phyloP scores from a whole-genome alignment of 2,329 filamentous ascomycete species.

The Onygena corvina region DNA sequence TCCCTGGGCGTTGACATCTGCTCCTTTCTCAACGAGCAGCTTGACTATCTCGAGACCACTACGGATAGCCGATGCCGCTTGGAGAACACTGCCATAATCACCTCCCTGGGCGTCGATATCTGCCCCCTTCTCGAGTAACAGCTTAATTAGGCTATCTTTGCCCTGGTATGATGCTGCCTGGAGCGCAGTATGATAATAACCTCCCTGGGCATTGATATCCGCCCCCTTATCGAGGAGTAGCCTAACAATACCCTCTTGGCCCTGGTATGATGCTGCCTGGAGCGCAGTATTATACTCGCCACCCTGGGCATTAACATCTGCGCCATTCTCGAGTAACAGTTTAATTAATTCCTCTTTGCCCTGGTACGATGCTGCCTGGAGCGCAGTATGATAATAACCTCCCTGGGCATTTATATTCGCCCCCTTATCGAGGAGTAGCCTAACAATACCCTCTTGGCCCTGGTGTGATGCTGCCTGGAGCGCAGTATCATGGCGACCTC shows the following conservation, averaged over 20 bases:
- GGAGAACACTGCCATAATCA: slow-evolving; percentile 11
- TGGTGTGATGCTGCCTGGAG: slow-evolving; percentile 14
- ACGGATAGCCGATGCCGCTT: slow-evolving; percentile 13
- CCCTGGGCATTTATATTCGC: slow-evolving; percentile 14
- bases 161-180: background rate
- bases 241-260: slow-evolving; percentile 9
- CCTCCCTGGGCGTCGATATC: background rate
- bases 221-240: slow-evolving; percentile 14
- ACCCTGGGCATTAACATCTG: slow-evolving; percentile 5
- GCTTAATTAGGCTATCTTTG: background rate
- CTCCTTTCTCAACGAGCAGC: slow-evolving; percentile 13
- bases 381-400: background rate
- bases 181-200: background rate
- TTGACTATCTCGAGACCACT: slow-evolving; percentile 10
- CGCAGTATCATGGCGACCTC: slow-evolving; percentile 9
- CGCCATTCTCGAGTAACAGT: slow-evolving; percentile 6
- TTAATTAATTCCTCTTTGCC: background rate
- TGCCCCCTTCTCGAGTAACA: slow-evolving; percentile 7
- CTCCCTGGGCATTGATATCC: slow-evolving; percentile 13
- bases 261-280: slow-evolving; percentile 13
- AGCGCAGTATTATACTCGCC: slow-evolving; percentile 11
- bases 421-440: slow-evolving; percentile 13
- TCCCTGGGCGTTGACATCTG: slow-evolving; percentile 14
- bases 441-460: slow-evolving; percentile 8
- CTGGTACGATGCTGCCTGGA: background rate